These are phyloP conservation scores for Penicillium cataractarum DNA, from an alignment of 495 filamentous ascomycete species.

Conservation along the genomic window DNA sequence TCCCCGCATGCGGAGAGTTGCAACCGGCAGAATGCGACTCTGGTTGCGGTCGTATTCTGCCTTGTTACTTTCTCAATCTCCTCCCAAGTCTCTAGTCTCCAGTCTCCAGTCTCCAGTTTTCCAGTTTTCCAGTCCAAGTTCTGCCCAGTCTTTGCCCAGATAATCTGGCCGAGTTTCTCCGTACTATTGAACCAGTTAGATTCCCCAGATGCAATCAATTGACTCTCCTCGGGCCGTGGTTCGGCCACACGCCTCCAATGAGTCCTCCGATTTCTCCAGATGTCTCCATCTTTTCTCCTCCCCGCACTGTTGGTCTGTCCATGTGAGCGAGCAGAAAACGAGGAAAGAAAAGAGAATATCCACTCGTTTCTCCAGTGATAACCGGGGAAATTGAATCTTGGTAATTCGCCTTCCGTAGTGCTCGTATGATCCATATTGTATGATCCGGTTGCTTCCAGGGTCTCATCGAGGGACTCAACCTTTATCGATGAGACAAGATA, in stretches of 20 bases:
- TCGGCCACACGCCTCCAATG: neutral
- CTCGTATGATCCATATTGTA: slow-evolving; percentile 3
- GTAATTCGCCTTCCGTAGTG: slow-evolving; percentile 6
- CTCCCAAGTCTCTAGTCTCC: no score
- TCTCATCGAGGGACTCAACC: neutral
- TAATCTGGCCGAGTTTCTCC: neutral
- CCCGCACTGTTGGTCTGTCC: slow-evolving; percentile 16
- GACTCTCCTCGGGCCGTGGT: neutral
- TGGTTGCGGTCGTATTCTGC: slow-evolving; percentile 21
- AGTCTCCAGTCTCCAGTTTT: no score
- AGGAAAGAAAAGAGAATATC: neutral
- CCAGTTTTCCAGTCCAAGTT: no score
- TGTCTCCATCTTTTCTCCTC: slow-evolving; percentile 22
- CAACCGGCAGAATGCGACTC: slow-evolving; percentile 19
- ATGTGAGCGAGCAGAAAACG: neutral
- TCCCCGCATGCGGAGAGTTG: slow-evolving; percentile 25
- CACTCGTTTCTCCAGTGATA: slow-evolving; percentile 6
- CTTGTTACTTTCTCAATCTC: neutral
- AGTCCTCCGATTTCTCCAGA: slow-evolving; percentile 9
- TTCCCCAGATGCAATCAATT: neutral
- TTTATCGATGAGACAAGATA: slow-evolving; percentile 25
- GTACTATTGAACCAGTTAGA: neutral
- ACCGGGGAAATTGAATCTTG: neutral
- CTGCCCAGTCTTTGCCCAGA: neutral
- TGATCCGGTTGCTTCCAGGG: slow-evolving; percentile 9